Base-by-base conservation (phyloP, 371 early-diverging fungal species). In the Mortierella sp. region DNA sequence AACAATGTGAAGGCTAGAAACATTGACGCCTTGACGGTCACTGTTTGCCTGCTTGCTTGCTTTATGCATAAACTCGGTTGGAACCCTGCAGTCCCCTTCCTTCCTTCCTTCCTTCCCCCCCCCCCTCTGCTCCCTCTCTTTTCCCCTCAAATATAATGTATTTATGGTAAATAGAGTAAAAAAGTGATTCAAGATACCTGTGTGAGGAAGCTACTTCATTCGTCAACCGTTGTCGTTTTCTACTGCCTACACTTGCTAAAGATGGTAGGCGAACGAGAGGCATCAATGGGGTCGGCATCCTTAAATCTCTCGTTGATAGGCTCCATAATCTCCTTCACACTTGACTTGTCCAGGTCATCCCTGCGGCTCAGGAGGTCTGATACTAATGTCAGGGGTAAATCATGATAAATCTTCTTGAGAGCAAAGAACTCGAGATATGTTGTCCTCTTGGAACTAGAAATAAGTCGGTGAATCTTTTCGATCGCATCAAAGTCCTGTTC, bases 241-340 rank as follows among this genome's bases (percentile, higher is more conserved):
- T 66, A 77, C 45, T 77, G 77, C 56, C 65, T 77, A 46, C 72
- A 72, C 48, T 72, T 77, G 58, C 72, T 65, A 56, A 77, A 77
- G 37, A 77, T 61, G 9, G 77, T 77, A 3, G 77, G 62, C 7
- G 68, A n/a, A 16, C 77, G 72, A 16, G 64, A 25, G 2, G 72
- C 50, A 52, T 77, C 77, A 14, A 14, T 58, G 7, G 77, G 29
- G 52, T 88, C 83, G 45, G 88, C 89, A 46, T 77, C 77, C 21
- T 72, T 72, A 67, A 72, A 77, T 68, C 92, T 94, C 19, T 84
- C 86, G 66, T 86, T 84, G 66, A 92, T 89, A 21, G 85, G 88
- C 66, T 94, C 95, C 89, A 95, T 90, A 50, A 94, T 86, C 66
- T 94, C 94, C 64, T 90, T 91, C 43, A 92, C 75, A 23, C 85